Evolutionary conservation across 2,329 filamentous ascomycete genomes (phyloP).

Genomic region (Penicillium corylophilum): DNA sequence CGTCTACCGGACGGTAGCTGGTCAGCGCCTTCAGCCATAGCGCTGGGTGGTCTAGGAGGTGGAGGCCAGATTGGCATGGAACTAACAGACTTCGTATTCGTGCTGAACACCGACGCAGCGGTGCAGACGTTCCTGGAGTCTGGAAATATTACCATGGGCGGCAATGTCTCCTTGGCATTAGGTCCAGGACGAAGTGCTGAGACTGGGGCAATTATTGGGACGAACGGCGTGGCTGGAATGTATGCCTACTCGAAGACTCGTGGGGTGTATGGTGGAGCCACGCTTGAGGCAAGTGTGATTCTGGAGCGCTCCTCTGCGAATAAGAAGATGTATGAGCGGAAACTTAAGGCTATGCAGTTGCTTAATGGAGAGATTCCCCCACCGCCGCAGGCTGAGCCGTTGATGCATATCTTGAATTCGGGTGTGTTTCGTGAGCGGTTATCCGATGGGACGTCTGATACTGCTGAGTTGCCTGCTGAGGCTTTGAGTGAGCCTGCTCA

Average conservation of each 20-base stretch:
- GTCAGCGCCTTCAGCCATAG: slow-evolving; percentile 49
- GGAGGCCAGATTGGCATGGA: slow-evolving; percentile 50
- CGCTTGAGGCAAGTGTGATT: slow-evolving; percentile 83
- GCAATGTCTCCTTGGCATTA: slow-evolving; percentile 90
- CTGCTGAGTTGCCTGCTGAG: background rate
- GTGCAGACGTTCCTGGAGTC: slow-evolving; percentile 89
- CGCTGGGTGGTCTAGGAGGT: slow-evolving; percentile 44
- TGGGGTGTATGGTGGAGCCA: slow-evolving; percentile 90
- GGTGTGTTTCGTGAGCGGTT: background rate
- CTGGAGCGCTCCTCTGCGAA: slow-evolving; percentile 93
- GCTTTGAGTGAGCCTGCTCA: background rate
- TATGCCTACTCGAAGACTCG: slow-evolving; percentile 98
- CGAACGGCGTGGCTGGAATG: slow-evolving; percentile 80
- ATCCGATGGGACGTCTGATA: background rate
- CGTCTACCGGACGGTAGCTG: slow-evolving; percentile 47
- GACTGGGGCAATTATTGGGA: slow-evolving; percentile 82
- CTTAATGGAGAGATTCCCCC: slow-evolving; percentile 74
- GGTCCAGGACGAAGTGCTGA: slow-evolving; percentile 93
- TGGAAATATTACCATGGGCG: slow-evolving; percentile 83
- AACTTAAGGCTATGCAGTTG: slow-evolving; percentile 74
- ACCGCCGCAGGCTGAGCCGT: slow-evolving; percentile 74
- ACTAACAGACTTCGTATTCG: slow-evolving; percentile 77
- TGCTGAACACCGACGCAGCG: slow-evolving; percentile 82
- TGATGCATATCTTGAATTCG: slow-evolving; percentile 81
- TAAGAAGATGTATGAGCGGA: slow-evolving; percentile 84